phyloP scores from a whole-genome alignment of 345 rosid genomes.

The Euclidium syriacum region DNA sequence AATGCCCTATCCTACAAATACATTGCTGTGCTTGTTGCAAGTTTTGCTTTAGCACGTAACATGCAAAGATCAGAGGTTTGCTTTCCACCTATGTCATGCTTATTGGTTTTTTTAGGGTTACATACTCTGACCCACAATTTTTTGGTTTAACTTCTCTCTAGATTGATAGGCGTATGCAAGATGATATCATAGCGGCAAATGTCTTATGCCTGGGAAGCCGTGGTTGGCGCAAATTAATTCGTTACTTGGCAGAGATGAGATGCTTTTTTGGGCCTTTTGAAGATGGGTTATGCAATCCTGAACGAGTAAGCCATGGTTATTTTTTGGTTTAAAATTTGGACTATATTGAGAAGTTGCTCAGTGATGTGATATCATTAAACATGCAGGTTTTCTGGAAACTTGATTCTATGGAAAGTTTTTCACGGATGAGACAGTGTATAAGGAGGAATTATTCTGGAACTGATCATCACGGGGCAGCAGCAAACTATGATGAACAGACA shows the following conservation, averaged over 20 bases:
- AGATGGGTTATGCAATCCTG: slow-evolving; percentile 49
- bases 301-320: slow-evolving; percentile 48
- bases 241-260: slow-evolving; percentile 74
- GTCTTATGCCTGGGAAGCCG: slow-evolving; percentile 57
- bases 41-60: slow-evolving; percentile 98
- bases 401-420: slow-evolving; percentile 90
- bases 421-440: slow-evolving; percentile 90
- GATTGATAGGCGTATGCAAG: slow-evolving; percentile 94
- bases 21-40: slow-evolving; percentile 94
- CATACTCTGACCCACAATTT: slow-evolving; percentile 6
- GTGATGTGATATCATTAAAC: slow-evolving; percentile 8
- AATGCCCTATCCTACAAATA: slow-evolving; percentile 91
- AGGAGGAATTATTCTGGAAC: slow-evolving; percentile 76
- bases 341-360: slow-evolving; percentile 5
- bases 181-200: slow-evolving; percentile 56
- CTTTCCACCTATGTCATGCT: slow-evolving; percentile 13
- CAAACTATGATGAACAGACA: slow-evolving; percentile 66
- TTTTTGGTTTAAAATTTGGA: neutral
- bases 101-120: slow-evolving; percentile 5
- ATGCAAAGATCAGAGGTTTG: slow-evolving; percentile 97
- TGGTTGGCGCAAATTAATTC: slow-evolving; percentile 92
- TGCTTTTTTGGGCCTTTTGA: slow-evolving; percentile 82
- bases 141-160: slow-evolving; percentile 31
- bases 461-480: slow-evolving; percentile 94
- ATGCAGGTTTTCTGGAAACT: slow-evolving; percentile 93